phyloP scores from a whole-genome alignment of 176 grass and related monocot genomes.

The Cocos nucifera region DNA sequence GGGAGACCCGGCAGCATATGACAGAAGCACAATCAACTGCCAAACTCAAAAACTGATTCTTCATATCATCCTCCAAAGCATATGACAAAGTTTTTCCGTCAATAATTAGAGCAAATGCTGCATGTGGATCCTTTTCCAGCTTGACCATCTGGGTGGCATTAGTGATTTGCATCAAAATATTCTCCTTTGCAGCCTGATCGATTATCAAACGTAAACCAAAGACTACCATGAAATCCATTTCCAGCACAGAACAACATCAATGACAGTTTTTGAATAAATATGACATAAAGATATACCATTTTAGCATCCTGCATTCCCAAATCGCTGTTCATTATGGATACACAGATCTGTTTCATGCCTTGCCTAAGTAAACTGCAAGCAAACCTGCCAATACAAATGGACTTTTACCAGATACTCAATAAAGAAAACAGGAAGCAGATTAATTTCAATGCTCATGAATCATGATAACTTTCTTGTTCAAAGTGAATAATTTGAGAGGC shows the following conservation, averaged over 20 bases:
- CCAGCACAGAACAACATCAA: constrained; percentile 23
- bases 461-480: background rate
- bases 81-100: constrained; percentile 82
- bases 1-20: constrained; percentile 93
- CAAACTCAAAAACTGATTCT: constrained; percentile 83
- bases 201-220: constrained; percentile 47
- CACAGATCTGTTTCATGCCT: constrained; percentile 80
- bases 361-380: constrained; percentile 98
- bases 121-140: constrained; percentile 90
- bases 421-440: too few relatives aligned
- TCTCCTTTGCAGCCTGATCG: constrained; percentile 82
- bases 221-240: constrained; percentile 40
- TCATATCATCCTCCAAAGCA: constrained; percentile 86
- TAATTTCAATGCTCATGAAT: background rate
- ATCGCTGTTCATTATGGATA: constrained; percentile 57
- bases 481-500: background rate
- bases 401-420: too few relatives aligned
- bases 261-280: constrained; percentile 15
- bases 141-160: constrained; percentile 92
- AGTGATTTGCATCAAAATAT: constrained; percentile 73
- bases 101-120: constrained; percentile 97
- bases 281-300: constrained; percentile 45
- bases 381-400: constrained; percentile 53
- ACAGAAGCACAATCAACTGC: constrained; percentile 94
- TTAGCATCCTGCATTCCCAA: constrained; percentile 64